phyloP scores from a whole-genome alignment of 352 stramenopile species.

The Phytophthora sojae region DNA sequence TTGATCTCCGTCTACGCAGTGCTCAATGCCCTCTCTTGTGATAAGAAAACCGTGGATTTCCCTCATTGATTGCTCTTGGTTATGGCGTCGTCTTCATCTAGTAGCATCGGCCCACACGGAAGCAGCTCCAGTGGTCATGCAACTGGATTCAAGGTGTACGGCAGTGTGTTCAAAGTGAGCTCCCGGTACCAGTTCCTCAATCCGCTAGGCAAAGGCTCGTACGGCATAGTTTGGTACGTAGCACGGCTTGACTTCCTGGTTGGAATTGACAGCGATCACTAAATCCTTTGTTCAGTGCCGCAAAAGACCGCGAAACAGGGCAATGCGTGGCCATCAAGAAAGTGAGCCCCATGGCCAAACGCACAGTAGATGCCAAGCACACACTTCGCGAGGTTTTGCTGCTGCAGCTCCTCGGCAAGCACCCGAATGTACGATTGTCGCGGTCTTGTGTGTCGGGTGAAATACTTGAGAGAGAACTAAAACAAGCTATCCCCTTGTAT shows the following conservation, averaged over 20 bases:
- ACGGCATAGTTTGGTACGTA: constrained; percentile 90
- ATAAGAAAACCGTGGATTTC: neutral
- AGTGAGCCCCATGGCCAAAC: constrained; percentile 88
- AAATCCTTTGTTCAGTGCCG: constrained; percentile 50
- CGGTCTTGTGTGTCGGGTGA: neutral
- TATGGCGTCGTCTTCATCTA: constrained; percentile 20
- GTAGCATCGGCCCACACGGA: constrained; percentile 5
- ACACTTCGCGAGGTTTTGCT: constrained; percentile 90
- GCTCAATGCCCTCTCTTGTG: constrained; percentile 1
- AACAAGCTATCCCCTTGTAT: neutral
- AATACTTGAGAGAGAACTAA: neutral
- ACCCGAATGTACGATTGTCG: constrained; percentile 70
- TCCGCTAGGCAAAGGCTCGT: constrained; percentile 91
- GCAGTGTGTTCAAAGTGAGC: constrained; percentile 84
- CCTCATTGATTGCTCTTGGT: neutral
- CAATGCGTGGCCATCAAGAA: constrained; percentile 93
- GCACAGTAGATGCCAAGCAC: constrained; percentile 85
- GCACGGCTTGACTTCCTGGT: neutral
- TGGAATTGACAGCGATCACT: neutral
- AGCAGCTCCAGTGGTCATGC: constrained; percentile 11
- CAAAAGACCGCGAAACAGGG: constrained; percentile 75
- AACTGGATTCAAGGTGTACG: constrained; percentile 79
- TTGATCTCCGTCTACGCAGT: neutral
- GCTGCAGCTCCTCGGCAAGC: constrained; percentile 86
- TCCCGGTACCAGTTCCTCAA: constrained; percentile 90